Base-by-base conservation (phyloP, 169 alveolate genomes). In the Plasmodium gonderi region DNA sequence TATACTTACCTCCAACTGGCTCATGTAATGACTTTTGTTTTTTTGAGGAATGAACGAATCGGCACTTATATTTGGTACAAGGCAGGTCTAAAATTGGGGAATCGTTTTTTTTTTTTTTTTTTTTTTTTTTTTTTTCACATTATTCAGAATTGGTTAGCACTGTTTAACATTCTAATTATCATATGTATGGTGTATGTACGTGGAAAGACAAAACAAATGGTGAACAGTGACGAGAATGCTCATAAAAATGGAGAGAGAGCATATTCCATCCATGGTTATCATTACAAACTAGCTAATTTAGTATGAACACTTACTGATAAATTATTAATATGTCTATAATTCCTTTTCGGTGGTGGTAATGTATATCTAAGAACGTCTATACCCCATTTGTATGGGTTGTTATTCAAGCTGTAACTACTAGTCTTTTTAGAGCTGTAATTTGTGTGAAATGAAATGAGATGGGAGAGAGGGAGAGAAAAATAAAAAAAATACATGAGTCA, bases 381-480 rank as follows among this genome's bases (percentile, higher is more conserved):
- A 0, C 92, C 92, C 92, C 92, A 85, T n/a, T 67, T 85, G 67
- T 45, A 74, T 31, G 92, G 92, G 65, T 85, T 85, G 11, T 60
- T 85, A 17, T 72, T 31, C 47, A 74, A 45, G 45, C 79, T 85
- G 20, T 85, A 85, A 31, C 29, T 40, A 42, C 92, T 85, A 7
- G 79, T 85, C 72, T 85, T 85, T 77, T 85, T 85, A 29, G 87
- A 51, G 68, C 92, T 85, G 79, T 7, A 42, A 42, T 9, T n/a
- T n/a, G n/a, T n/a, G n/a, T n/a, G n/a, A n/a, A n/a, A n/a, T n/a
- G n/a, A n/a, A n/a, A n/a, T 5, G 11, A 76, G 6, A 0, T 1
- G 33, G 4, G 44, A 31, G 49, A 1, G 49, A 36, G 29, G 1
- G 67, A 5, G 17, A 54, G 42, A 40, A 45, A n/a, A 6, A 33